Conservation (phyloP, 2,329 filamentous ascomycete species). For the Xylariomycetidae sp. region DNA sequence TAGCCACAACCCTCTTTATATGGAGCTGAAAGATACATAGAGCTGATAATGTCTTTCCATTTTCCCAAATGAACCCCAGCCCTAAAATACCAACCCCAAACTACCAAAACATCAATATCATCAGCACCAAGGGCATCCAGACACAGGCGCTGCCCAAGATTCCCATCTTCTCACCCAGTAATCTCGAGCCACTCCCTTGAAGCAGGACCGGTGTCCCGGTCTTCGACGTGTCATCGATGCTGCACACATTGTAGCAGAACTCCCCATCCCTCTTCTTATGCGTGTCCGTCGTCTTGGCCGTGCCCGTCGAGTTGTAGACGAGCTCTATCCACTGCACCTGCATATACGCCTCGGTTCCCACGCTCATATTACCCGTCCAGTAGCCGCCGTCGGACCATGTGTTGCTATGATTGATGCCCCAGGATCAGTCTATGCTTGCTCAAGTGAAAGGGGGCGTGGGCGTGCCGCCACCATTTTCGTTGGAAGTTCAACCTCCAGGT, state of each 20-base stretch:
- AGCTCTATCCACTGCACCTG: conserved; percentile 62
- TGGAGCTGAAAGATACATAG: too few species aligned
- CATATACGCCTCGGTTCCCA: conserved; percentile 44
- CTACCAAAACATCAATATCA: conserved; percentile 14
- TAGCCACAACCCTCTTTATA: too few species aligned
- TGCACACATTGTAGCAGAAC: conserved; percentile 26
- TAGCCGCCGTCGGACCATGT: conserved; percentile 57
- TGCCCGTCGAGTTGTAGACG: conserved; percentile 43
- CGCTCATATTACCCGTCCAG: conserved; percentile 56
- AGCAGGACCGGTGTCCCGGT: conserved; percentile 36
- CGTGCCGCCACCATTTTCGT: too few species aligned
- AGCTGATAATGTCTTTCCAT: too few species aligned
- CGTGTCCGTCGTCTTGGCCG: conserved; percentile 10
- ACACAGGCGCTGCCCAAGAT: conserved; percentile 13
- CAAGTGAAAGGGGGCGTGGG: too few species aligned
- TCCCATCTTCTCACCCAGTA: conserved; percentile 13
- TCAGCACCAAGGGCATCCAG: conserved; percentile 19
- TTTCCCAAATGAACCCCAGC: too few species aligned
- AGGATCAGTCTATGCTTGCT: too few species aligned
- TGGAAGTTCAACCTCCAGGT: too few species aligned
- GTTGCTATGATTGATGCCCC: too few species aligned
- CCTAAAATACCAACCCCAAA: too few species aligned
- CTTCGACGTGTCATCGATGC: conserved; percentile 29
- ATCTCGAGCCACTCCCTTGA: conserved; percentile 16
- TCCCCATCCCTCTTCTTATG: conserved; percentile 14